These are phyloP conservation scores for Vaccinium darrowii DNA, from an alignment of 148 eudicot species.

Conservation along the genomic window DNA sequence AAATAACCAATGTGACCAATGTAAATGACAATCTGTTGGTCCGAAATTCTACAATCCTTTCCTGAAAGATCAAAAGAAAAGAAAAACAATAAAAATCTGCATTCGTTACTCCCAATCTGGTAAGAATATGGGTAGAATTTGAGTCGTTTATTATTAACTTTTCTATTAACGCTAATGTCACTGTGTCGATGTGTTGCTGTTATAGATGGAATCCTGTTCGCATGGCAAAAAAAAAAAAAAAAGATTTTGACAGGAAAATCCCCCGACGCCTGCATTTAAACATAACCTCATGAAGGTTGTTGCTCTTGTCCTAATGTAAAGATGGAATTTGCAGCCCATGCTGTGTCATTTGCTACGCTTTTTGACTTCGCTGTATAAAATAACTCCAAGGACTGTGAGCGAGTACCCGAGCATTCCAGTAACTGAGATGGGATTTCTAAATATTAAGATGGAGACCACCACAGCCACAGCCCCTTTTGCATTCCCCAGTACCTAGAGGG, in stretches of 20 bases:
- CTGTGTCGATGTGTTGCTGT: conserved; percentile 11
- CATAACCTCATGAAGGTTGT: conserved; percentile 25
- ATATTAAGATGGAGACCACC: conserved; percentile 79
- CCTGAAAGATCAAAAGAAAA: conserved; percentile 27
- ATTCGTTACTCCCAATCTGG: conserved; percentile 21
- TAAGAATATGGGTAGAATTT: conserved; percentile 19
- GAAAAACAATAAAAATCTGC: neutral
- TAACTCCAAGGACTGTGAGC: conserved; percentile 76
- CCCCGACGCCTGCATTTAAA: conserved; percentile 7
- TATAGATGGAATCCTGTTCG: conserved; percentile 30
- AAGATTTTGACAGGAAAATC: conserved; percentile 16
- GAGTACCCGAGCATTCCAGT: conserved; percentile 89
- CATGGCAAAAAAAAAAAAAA: conserved; percentile 16
- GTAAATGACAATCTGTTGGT: conserved; percentile 11
- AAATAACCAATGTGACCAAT: conserved; percentile 24
- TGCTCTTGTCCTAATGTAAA: conserved; percentile 13
- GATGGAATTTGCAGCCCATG: conserved; percentile 17
- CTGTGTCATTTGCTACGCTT: conserved; percentile 36
- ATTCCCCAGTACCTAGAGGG: conserved; percentile 75
- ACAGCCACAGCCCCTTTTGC: conserved; percentile 97
- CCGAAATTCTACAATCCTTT: conserved; percentile 36
- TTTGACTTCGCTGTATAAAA: conserved; percentile 85
- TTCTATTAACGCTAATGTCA: conserved; percentile 18
- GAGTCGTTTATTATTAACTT: neutral
- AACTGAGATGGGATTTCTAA: conserved; percentile 77